Evolutionary conservation across 768 basidiomycete species (phyloP).

Genomic region (Ramaria rubella): DNA sequence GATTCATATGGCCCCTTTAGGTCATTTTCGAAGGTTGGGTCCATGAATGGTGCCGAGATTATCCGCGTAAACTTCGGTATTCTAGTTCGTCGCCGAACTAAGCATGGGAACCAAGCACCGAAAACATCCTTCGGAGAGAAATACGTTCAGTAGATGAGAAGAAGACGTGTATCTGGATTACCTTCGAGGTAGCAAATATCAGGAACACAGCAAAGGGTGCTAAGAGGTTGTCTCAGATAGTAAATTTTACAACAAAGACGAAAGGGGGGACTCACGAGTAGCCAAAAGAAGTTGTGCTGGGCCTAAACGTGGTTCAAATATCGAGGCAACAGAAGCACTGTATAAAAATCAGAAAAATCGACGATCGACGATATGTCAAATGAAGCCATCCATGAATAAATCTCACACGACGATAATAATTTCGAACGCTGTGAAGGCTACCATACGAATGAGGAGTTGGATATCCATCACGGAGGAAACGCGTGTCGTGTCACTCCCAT

Average conservation of each 20-base stretch:
- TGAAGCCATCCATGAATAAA: neutral
- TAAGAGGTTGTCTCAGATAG: neutral
- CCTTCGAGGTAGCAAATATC: neutral
- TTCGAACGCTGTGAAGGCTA: neutral
- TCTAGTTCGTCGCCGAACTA: no score
- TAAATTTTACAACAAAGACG: neutral
- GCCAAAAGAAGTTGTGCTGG: neutral
- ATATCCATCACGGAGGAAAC: neutral
- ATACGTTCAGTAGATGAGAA: no score
- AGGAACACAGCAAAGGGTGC: constrained; percentile 1
- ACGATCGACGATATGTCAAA: neutral
- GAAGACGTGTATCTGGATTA: no score
- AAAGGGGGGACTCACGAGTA: neutral
- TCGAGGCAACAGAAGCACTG: neutral
- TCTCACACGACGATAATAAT: neutral
- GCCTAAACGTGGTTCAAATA: neutral
- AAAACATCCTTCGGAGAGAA: no score
- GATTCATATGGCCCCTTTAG: no score
- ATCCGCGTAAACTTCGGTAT: no score
- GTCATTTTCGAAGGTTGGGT: no score
- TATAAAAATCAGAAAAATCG: neutral
- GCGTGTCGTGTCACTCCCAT: neutral
- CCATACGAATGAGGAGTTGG: neutral
- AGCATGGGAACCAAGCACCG: no score
- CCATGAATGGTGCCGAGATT: no score